Evolutionary conservation across 495 filamentous ascomycete species (phyloP), one percentile per base, ranked within the genome.

Genomic region (Thozetella sp.): DNA sequence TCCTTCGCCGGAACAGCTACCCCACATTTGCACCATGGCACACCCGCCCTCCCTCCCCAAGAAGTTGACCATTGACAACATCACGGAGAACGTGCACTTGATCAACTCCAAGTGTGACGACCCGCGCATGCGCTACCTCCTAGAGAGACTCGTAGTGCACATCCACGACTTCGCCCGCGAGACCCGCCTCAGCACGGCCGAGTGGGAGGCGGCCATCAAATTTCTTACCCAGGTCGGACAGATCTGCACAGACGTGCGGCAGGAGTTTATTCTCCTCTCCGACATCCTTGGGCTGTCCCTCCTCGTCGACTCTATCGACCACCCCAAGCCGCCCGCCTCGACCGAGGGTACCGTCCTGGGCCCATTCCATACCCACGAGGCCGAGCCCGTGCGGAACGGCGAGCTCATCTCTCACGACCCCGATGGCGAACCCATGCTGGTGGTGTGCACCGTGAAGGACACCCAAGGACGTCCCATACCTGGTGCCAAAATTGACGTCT

Each of bases 211-310:
- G 0, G 88, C 83, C 13, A 73, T 91, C 48, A 69, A 80, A 17
- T 93, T 90, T 73, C 70, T 93, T 46, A 87, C 85, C 2, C 76
- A 80, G 51, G 84, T 85, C 2, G 89, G 89, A 22, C 79, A 92
- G 66, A 90, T 85, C 25, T 86, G 83, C 65, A 85, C 74, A 27
- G 81, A 87, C 66, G 88, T 88, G 34, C 81, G 90, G 56, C 53
- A 91, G 83, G 92, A 96, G 80, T 95, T 90, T 79, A 94, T 95
- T 71, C 88, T 94, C 50, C 89, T 95, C 62, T 96, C n/a, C n/a
- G n/a, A n/a, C n/a, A n/a, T n/a, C n/a, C n/a, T n/a, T n/a, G n/a
- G n/a, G n/a, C n/a, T n/a, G 51, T 94, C 91, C 34, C 80, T 93
- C 58, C 86, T 95, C 11, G 89, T 95, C 63, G 92, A 95, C 76